Base-by-base conservation (phyloP, 305 asterid species). In the Fraxinus sp. region DNA sequence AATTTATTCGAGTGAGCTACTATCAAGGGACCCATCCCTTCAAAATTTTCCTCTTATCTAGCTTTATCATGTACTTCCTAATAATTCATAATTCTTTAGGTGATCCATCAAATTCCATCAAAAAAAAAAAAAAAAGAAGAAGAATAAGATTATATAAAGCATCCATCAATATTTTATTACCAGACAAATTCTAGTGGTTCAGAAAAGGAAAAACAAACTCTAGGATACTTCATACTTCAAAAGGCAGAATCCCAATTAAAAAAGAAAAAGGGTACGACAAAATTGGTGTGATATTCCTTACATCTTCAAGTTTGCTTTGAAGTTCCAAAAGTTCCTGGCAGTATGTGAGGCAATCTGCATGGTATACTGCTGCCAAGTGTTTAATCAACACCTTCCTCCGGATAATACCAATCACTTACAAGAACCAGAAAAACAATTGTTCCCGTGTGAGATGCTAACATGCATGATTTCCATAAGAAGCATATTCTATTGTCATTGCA, bases 241-340 rank as follows among this genome's bases (percentile, higher is more conserved):
- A 43, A 64, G 18, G 43, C 79, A 32, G 43, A 16, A 37, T 46
- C 82, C 68, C 80, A 39, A 57, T 39, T 46, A 14, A 26, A 14
- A 46, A 75, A 7, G 5, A 33, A 4, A 32, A 81, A 75, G 35
- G 73, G 66, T 43, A 22, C 1, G 32, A 78, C 35, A 72, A 26
- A 52, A 57, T 28, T 62, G 66, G 55, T 73, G 46, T 73, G 13
- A 37, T 83, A 79, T 73, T 24, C 77, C 97, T 90, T 84, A 86
- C 98, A 98, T 95, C 97, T 62, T 93, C 96, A 0, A 82, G 16
- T 80, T 93, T 92, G 32, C 87, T 92, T 91, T 95, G 98, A 55
- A 93, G 94, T 86, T 95, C 98, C 91, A 93, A 88, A 75, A 95
- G 97, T 85, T 94, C 94, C 88, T 93, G 98, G 88, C 99, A 95